Conservation (phyloP, 164 flowering plant species). For the Tetracentron sinense region DNA sequence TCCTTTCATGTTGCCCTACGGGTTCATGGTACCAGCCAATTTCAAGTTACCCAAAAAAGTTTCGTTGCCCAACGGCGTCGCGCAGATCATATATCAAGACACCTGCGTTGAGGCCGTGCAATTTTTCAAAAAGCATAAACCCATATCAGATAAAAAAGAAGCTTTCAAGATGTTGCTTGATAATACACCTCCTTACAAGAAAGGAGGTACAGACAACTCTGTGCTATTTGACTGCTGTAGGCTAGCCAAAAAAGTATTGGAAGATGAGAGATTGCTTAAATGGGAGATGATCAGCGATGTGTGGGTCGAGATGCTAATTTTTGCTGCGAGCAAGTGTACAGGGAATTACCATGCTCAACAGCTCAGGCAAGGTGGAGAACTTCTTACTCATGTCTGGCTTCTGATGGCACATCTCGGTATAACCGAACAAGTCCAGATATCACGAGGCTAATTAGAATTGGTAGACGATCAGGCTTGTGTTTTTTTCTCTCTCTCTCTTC, state of each 20-base stretch:
- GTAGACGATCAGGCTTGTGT: too few relatives aligned
- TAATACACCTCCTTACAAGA: slow-evolving; percentile 14
- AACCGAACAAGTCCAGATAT: slow-evolving; percentile 10
- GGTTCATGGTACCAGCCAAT: too few relatives aligned
- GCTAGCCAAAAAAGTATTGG: slow-evolving; percentile 9
- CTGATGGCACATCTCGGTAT: slow-evolving; percentile 21
- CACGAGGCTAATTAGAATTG: too few relatives aligned
- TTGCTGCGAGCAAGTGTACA: slow-evolving; percentile 14
- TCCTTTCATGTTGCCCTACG: slow-evolving; percentile 27
- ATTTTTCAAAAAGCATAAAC: slow-evolving; percentile 6
- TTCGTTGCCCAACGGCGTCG: slow-evolving; percentile 25
- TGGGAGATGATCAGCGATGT: slow-evolving; percentile 10
- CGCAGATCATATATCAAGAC: slow-evolving; percentile 24
- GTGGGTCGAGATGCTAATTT: slow-evolving; percentile 17
- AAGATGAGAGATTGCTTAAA: background rate
- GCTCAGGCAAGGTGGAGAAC: slow-evolving; percentile 16
- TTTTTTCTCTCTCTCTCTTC: too few relatives aligned
- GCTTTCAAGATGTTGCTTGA: slow-evolving; percentile 21
- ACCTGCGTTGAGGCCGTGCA: slow-evolving; percentile 22
- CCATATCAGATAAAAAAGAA: background rate
- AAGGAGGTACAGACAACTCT: slow-evolving; percentile 26
- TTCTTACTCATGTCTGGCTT: slow-evolving; percentile 17
- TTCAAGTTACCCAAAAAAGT: too few relatives aligned
- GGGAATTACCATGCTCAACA: slow-evolving; percentile 10
- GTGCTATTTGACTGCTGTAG: slow-evolving; percentile 23